Percentiles rank a stretch among this genome's conserved stretches.
Conservation (phyloP, 2,329 filamentous ascomycete genomes). For the Hypoxylon rubiginosum region DNA sequence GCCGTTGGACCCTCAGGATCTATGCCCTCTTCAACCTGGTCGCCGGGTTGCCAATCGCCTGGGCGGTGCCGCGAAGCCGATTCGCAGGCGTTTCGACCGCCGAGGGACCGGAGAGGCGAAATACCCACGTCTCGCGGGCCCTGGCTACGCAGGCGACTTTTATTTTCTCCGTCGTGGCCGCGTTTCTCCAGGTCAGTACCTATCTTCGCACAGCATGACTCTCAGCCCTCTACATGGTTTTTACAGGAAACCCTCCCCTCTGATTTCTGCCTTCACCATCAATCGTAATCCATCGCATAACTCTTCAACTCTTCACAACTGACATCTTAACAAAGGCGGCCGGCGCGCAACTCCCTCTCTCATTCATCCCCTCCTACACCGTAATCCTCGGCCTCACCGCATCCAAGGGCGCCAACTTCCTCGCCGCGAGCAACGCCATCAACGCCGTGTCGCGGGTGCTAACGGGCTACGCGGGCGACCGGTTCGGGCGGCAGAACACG, state of each 20-base stretch:
- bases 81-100: constrained; percentile 48
- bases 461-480: constrained; percentile 61
- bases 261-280: neutral
- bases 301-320: neutral
- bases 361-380: constrained; percentile 63
- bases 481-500: constrained; percentile 62
- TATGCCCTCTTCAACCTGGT: constrained; percentile 56
- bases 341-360: constrained; percentile 61
- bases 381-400: constrained; percentile 59
- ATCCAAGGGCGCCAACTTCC: constrained; percentile 57
- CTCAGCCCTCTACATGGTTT: too few relatives aligned
- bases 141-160: constrained; percentile 57
- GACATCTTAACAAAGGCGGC: constrained; percentile 53
- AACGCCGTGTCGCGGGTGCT: constrained; percentile 60
- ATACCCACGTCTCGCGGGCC: constrained; percentile 56
- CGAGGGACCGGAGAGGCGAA: constrained; percentile 45
- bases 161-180: constrained; percentile 57
- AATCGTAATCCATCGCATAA: neutral
- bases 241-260: neutral
- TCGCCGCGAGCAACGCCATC: constrained; percentile 61
- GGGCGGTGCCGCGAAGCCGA: constrained; percentile 56
- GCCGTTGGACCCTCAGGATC: constrained; percentile 59
- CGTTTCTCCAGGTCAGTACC: constrained; percentile 53
- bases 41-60: constrained; percentile 57
- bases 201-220: too few relatives aligned